Conservation (phyloP, 441 rosid species). For the Lepidium campestre region DNA sequence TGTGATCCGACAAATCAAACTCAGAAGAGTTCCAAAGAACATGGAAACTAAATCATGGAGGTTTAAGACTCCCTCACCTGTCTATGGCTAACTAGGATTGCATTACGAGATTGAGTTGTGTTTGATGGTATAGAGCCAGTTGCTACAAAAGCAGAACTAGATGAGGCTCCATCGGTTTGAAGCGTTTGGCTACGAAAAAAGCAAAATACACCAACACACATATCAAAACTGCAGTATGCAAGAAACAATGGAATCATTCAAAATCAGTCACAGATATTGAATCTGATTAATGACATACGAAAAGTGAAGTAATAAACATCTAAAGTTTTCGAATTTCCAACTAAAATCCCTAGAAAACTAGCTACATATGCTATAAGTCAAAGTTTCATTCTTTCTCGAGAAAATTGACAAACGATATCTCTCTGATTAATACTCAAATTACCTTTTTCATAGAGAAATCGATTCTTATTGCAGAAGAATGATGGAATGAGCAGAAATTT, state of each 20-base stretch:
- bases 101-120: slow-evolving; percentile 56
- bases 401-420: no score
- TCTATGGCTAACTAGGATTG: slow-evolving; percentile 86
- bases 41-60: background rate
- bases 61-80: slow-evolving; percentile 47
- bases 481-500: background rate
- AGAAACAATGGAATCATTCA: background rate
- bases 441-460: background rate
- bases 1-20: background rate
- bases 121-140: slow-evolving; percentile 30
- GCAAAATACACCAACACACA: slow-evolving; percentile 7
- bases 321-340: background rate
- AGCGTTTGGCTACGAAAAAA: slow-evolving; percentile 26
- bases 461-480: background rate
- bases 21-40: background rate
- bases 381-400: background rate
- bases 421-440: background rate
- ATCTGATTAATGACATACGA: background rate
- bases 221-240: background rate
- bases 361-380: background rate
- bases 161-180: slow-evolving; percentile 33
- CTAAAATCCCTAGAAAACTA: background rate
- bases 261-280: background rate
- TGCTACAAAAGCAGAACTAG: slow-evolving; percentile 26
- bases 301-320: background rate